Conservation (phyloP, 1,284 basidiomycete genomes). For the Fomes fomentarius region DNA sequence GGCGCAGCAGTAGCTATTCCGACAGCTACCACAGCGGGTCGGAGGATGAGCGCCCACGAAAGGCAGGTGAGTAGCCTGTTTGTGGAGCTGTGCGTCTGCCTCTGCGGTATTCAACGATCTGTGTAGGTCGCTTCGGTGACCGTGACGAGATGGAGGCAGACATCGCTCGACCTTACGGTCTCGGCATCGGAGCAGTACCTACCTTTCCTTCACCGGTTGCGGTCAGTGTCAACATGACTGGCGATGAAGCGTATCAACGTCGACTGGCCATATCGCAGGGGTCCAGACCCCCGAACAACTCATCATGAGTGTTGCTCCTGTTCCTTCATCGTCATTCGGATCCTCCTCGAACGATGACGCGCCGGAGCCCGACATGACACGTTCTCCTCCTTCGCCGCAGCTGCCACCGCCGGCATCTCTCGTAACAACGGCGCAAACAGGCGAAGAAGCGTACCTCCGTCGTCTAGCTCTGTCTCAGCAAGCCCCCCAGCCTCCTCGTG, state of each 20-base stretch:
- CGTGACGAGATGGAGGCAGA: slow-evolving; percentile 53
- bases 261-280: slow-evolving; percentile 53
- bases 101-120: slow-evolving; percentile 7
- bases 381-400: slow-evolving; percentile 11
- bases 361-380: slow-evolving; percentile 26
- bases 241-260: slow-evolving; percentile 63
- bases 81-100: background rate
- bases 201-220: slow-evolving; percentile 29
- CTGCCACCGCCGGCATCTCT: slow-evolving; percentile 29
- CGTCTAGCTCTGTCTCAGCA: slow-evolving; percentile 58
- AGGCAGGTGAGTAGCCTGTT: slow-evolving; percentile 57
- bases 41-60: slow-evolving; percentile 72
- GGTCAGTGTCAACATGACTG: slow-evolving; percentile 44
- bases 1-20: slow-evolving; percentile 63
- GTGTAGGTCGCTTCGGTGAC: slow-evolving; percentile 60
- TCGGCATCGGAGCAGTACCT: slow-evolving; percentile 29
- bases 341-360: slow-evolving; percentile 36
- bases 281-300: slow-evolving; percentile 22
- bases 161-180: slow-evolving; percentile 44
- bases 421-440: slow-evolving; percentile 53
- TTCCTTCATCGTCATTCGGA: background rate
- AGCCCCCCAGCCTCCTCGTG: slow-evolving; percentile 34
- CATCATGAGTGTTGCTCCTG: slow-evolving; percentile 23
- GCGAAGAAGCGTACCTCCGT: slow-evolving; percentile 73
- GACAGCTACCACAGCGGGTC: slow-evolving; percentile 65